Percentiles rank a stretch among this genome's conserved stretches.
These are phyloP conservation scores for Aspergillus piperis DNA, from an alignment of 2,329 filamentous ascomycete species.

Conservation along the genomic window DNA sequence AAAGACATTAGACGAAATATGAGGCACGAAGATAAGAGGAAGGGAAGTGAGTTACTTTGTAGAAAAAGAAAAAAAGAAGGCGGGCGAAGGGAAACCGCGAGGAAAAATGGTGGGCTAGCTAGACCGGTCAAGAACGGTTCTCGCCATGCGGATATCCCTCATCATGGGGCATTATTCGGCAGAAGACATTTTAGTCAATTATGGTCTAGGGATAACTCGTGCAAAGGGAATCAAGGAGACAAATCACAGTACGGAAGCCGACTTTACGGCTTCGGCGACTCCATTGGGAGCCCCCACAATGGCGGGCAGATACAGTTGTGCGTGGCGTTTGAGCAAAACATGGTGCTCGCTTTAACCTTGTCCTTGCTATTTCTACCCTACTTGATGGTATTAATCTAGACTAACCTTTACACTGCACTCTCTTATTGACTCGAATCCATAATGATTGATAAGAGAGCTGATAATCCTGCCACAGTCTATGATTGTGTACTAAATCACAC, in stretches of 20 bases:
- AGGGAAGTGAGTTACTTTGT: neutral
- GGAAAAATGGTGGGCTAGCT: constrained; percentile 10
- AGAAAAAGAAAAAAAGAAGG: neutral
- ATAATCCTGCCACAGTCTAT: too few relatives aligned
- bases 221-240: neutral
- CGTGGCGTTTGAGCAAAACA: neutral
- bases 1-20: neutral
- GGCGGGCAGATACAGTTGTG: neutral
- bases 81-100: neutral
- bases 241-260: neutral
- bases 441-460: too few relatives aligned
- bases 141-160: constrained; percentile 6
- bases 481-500: too few relatives aligned
- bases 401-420: too few relatives aligned
- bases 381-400: neutral
- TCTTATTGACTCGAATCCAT: too few relatives aligned
- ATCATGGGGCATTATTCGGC: neutral
- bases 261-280: neutral
- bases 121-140: neutral
- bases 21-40: neutral
- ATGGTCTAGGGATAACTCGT: neutral
- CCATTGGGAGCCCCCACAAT: constrained; percentile 5
- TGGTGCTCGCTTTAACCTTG: neutral
- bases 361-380: neutral
- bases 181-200: neutral